Conservation (phyloP, 768 basidiomycete genomes). For the Russula foetens region DNA sequence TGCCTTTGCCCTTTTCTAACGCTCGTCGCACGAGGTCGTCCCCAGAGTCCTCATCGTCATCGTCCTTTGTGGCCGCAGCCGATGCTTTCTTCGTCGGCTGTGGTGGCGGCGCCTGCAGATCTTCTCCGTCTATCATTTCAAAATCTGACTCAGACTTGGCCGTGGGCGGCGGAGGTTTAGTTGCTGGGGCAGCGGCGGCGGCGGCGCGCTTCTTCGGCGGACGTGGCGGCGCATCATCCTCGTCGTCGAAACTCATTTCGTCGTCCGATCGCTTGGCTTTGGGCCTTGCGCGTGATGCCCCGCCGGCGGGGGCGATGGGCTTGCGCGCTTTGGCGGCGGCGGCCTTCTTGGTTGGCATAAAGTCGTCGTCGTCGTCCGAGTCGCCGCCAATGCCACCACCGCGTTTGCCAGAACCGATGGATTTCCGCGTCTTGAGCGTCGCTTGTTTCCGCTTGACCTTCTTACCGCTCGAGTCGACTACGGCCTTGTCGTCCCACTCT, state of each 20-base stretch:
- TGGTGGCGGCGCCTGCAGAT: conserved; percentile 24
- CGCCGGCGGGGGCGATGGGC: conserved; percentile 25
- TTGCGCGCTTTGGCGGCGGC: conserved; percentile 30
- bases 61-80: background rate
- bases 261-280: conserved; percentile 29
- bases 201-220: conserved; percentile 21
- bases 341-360: conserved; percentile 41
- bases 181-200: conserved; percentile 21
- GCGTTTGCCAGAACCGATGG: conserved; percentile 35
- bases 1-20: conserved; percentile 37
- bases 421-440: conserved; percentile 46
- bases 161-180: conserved; percentile 24
- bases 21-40: conserved; percentile 25
- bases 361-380: conserved; percentile 46
- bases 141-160: conserved; percentile 27
- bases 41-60: conserved; percentile 36
- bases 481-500: conserved; percentile 37
- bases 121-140: conserved; percentile 21
- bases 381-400: conserved; percentile 24
- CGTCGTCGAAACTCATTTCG: conserved; percentile 12
- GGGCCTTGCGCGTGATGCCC: conserved; percentile 27
- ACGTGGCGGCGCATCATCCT: conserved; percentile 1
- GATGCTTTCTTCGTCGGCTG: conserved; percentile 2
- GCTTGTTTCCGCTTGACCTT: conserved; percentile 50
- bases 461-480: conserved; percentile 42